Base-by-base conservation (phyloP, 495 filamentous ascomycete genomes). In the Neurospora sp. region DNA sequence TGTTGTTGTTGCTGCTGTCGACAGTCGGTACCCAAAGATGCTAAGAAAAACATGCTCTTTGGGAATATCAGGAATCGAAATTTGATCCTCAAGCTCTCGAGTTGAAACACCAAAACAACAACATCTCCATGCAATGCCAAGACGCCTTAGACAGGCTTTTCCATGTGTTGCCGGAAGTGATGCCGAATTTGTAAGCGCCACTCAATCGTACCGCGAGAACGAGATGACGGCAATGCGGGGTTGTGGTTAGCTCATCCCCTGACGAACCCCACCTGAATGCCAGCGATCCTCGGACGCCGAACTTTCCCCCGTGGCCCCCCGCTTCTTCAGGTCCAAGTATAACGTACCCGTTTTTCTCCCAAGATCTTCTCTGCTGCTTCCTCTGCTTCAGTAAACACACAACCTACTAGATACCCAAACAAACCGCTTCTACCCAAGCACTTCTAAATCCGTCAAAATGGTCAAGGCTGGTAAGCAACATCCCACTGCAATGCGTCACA, bases 391-490 rank as follows among this genome's bases (percentile, higher is more conserved):
- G 20, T 59, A 59, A 59, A 27, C 48, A 44, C 65, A 37, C 65
- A 37, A 61, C 39, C 41, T 68, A 74, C 40, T 22, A 65, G 65
- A 73, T 70, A 41, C 16, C 14, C 53, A 59, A 74, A 40, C 68
- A 37, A 48, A 70, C 53, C 37, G 71, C 18, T 31, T 40, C 20
- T 14, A 69, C 16, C 20, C 69, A n/a, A 72, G 31, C 68, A 68
- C 69, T 31, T 71, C 76, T 76, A 75, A 70, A 75, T 59, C 77
- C 82, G 79, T 77, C 74, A 95, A 87, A 88, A 97, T 97, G 93
- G 93, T 96, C 85, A 97, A 96, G 88, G 93, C 93, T 86, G 93
- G 93, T 97, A 88, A 81, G 93, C 89, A 74, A 61, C 72, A 73
- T 74, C 76, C 76, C 70, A 61, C 48, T 74, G 71, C 70, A 75